These are phyloP conservation scores for Musa troglodytarum DNA, from an alignment of 176 grass and related monocot genomes.

Conservation along the genomic window DNA sequence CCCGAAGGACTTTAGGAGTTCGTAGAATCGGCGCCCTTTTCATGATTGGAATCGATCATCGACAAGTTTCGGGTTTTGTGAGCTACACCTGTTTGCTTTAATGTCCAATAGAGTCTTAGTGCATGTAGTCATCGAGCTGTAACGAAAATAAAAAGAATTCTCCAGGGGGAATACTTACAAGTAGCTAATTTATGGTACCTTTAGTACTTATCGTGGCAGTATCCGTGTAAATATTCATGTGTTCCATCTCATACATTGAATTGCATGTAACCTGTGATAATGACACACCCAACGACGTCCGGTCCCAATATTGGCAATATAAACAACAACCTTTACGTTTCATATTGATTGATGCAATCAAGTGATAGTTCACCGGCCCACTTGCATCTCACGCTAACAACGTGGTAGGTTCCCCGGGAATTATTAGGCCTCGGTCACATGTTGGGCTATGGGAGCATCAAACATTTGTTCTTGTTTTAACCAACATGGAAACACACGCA, in stretches of 20 bases:
- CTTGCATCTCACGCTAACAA: background rate
- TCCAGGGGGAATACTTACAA: background rate
- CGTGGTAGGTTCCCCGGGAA: background rate
- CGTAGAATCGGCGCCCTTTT: background rate
- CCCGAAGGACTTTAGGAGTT: background rate
- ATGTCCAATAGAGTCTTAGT: background rate
- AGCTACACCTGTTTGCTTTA: background rate
- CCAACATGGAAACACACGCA: background rate
- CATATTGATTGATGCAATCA: background rate
- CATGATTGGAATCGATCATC: background rate
- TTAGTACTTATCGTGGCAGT: too few species aligned
- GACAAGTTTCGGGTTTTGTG: background rate
- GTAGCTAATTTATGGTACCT: background rate
- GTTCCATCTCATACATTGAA: too few species aligned
- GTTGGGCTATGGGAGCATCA: background rate
- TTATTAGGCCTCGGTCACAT: background rate
- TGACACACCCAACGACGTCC: background rate
- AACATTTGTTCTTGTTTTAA: background rate
- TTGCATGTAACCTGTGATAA: background rate
- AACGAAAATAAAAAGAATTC: too few species aligned
- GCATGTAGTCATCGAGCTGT: too few species aligned
- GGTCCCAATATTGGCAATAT: background rate
- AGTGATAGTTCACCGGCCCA: background rate
- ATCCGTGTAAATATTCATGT: too few species aligned
- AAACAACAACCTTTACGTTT: background rate